Conservation (phyloP, 1,284 basidiomycete genomes). For the Athelia sp. region DNA sequence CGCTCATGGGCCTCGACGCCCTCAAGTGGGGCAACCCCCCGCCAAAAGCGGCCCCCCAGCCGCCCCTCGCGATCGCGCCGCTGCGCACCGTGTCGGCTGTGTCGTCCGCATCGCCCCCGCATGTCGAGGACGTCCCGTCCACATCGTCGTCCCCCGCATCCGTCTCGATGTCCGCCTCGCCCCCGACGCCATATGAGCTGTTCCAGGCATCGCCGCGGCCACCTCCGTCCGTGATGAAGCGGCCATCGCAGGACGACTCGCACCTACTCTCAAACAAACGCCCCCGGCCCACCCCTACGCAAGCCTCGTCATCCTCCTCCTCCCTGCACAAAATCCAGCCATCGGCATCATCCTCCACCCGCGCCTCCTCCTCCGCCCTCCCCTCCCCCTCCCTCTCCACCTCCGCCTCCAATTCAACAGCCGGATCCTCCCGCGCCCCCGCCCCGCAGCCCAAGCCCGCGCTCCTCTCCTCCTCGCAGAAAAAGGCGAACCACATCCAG, state of each 20-base stretch:
- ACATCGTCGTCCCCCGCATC: not conserved
- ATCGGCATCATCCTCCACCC: not conserved
- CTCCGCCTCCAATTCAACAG: no score
- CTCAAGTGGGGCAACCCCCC: slow-evolving; percentile 21
- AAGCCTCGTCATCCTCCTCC: not conserved
- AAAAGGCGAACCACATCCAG: slow-evolving; percentile 63
- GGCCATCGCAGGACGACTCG: not conserved
- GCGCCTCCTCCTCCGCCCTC: no score
- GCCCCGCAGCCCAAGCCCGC: slow-evolving; percentile 19
- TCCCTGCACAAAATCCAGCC: slow-evolving; percentile 3
- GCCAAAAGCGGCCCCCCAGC: not conserved
- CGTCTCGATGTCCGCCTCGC: slow-evolving; percentile 6
- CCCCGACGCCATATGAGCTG: not conserved
- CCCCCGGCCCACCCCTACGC: slow-evolving; percentile 1
- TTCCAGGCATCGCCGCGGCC: not conserved
- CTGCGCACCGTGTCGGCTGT: slow-evolving; percentile 1
- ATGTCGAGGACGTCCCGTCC: not conserved
- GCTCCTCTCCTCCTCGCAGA: slow-evolving; percentile 42
- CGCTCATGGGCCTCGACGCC: slow-evolving; percentile 57
- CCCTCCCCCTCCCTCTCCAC: not conserved
- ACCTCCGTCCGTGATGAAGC: not conserved
- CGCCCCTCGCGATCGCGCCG: not conserved
- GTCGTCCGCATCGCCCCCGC: slow-evolving; percentile 8
- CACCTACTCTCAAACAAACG: slow-evolving; percentile 1
- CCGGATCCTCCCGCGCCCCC: not conserved